These are phyloP conservation scores for Trametes punicea DNA, from an alignment of 768 basidiomycete genomes.

Conservation along the genomic window DNA sequence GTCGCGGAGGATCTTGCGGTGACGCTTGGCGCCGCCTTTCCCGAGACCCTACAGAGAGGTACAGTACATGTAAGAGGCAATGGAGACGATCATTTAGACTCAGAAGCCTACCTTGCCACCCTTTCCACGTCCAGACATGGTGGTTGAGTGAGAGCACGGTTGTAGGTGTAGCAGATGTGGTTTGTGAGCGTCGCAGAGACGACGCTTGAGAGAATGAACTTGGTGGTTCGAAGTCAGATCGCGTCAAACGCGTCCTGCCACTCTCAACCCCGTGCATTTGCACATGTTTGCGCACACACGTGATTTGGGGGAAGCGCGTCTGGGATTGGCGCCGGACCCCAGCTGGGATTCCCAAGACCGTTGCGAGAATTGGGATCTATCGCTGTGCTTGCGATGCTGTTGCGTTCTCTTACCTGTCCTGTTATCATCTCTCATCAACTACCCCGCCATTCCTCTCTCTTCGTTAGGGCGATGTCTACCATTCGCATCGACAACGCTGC, in stretches of 20 bases:
- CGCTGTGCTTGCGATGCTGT: conserved; percentile 12
- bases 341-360: too few species aligned
- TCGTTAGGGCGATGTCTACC: conserved; percentile 46
- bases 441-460: conserved; percentile 1
- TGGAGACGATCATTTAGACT: too few species aligned
- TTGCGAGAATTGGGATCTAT: not conserved
- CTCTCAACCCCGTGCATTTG: conserved; percentile 19
- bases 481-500: conserved; percentile 61
- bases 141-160: conserved; percentile 20
- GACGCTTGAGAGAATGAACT: conserved; percentile 11
- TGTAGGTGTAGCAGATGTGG: conserved; percentile 14
- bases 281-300: conserved; percentile 17
- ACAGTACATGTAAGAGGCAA: too few species aligned
- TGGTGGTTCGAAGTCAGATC: conserved; percentile 19
- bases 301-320: conserved; percentile 13
- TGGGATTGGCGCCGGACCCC: conserved; percentile 5
- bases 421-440: conserved; percentile 14
- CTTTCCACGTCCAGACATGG: conserved; percentile 78
- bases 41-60: conserved; percentile 55
- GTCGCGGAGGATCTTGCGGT: conserved; percentile 78
- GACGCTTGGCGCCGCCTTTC: conserved; percentile 77
- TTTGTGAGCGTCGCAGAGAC: conserved; percentile 9
- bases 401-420: conserved; percentile 16
- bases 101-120: conserved; percentile 57
- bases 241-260: conserved; percentile 22